A percentile compares a stretch with the other conserved stretches of the same genome.
Conservation (phyloP, 352 stramenopile genomes). For the Pythium aquatile region DNA sequence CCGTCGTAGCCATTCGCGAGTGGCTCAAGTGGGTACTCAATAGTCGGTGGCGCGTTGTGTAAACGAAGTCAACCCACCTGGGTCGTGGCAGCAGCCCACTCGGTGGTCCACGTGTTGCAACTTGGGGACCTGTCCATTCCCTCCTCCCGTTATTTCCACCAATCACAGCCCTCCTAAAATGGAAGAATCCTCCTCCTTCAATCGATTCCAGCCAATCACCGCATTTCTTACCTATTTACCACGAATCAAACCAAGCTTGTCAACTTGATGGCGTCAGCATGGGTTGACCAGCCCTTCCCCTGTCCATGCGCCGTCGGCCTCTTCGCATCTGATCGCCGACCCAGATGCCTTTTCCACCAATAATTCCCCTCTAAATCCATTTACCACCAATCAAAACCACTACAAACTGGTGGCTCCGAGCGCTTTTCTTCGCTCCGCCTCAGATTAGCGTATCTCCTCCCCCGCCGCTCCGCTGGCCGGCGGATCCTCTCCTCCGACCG, state of each 20-base stretch:
- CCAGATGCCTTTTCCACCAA: background rate
- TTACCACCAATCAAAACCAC: conserved; percentile 9
- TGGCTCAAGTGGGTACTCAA: conserved; percentile 20
- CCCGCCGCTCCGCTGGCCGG: background rate
- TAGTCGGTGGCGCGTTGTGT: conserved; percentile 17
- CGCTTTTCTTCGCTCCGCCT: conserved; percentile 20
- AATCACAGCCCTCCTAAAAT: conserved; percentile 1
- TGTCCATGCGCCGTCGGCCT: background rate
- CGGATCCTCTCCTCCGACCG: background rate
- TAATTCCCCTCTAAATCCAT: background rate
- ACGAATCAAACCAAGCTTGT: conserved; percentile 4
- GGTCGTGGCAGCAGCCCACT: conserved; percentile 7
- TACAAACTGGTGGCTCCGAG: conserved; percentile 22
- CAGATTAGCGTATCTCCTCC: conserved; percentile 7
- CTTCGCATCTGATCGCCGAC: conserved; percentile 8
- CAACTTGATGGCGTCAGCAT: conserved; percentile 11
- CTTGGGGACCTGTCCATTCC: background rate
- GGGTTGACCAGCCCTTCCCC: background rate
- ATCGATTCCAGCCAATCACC: background rate
- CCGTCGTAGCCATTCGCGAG: conserved; percentile 13
- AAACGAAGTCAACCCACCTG: conserved; percentile 7
- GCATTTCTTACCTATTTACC: background rate
- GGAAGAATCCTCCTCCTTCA: conserved; percentile 7
- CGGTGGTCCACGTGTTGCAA: conserved; percentile 13
- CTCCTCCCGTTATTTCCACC: conserved; percentile 9